Base-by-base conservation (phyloP, 257 asterid species). In the Solanum dulcamara region DNA sequence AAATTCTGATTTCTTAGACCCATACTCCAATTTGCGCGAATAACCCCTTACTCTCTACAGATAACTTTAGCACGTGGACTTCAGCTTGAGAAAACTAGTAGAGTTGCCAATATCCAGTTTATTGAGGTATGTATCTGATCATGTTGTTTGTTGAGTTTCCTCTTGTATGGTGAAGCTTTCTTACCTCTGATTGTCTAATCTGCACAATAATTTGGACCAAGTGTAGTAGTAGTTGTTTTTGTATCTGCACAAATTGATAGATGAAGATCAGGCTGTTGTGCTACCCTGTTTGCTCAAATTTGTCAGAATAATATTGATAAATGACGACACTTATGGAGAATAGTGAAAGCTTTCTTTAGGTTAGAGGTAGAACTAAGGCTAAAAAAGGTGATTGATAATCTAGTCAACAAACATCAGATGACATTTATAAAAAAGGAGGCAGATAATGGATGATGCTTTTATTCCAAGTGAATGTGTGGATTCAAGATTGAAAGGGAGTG, bases 71-170 rank as follows among this genome's bases (percentile, higher is more conserved):
- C 92, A 17, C 90, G 89, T 83, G 92, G 87, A 84, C 92, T 89
- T 70, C 90, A 89, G 89, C 90, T 89, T 38, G 92, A 89, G 85
- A 89, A 89, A 85, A 88, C 89, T 42, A 81, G 89, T 87, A 89
- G 77, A 83, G 86, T 87, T 85, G 86, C 83, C 84, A 89, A 89
- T 83, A 67, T 89, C 71, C 87, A 68, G 83, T 89, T 86, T 83
- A 84, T 89, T 32, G 89, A 89, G 92, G 92, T 89, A 67, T 26
- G 32, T 22, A 32, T 82, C 59, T 4, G 22, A 62, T 59, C 57
- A 40, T 14, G 40, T 42, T 55, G 35, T 72, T 62, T 35, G 71
- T 64, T n/a, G 60, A 75, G 82, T 44, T 75, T 8, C 60, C 40
- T 28, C 40, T 62, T 60, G 72, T 79, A 24, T n/a, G 37, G 4